phyloP scores from a whole-genome alignment of 169 alveolate genomes.

The Plasmodium malariae region DNA sequence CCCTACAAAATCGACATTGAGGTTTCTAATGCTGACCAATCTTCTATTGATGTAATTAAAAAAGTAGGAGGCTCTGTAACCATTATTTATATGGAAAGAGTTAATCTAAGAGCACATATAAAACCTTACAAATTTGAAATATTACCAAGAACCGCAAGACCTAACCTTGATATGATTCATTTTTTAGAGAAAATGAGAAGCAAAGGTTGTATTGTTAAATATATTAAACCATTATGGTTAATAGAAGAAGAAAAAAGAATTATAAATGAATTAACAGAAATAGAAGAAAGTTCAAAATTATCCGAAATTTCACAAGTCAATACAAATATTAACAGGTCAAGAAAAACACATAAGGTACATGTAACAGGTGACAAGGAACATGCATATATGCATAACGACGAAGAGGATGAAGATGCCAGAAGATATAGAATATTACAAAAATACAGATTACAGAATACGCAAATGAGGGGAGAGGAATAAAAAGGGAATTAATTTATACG shows the following conservation, averaged over 20 bases:
- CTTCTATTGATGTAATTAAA: slow-evolving; percentile 89
- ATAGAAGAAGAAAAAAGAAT: slow-evolving; percentile 87
- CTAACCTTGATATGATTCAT: slow-evolving; percentile 86
- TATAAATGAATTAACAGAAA: slow-evolving; percentile 84
- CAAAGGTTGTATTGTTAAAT: slow-evolving; percentile 88
- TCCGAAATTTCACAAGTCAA: background rate
- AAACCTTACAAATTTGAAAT: slow-evolving; percentile 90
- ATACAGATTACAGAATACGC: slow-evolving; percentile 45
- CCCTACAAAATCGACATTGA: slow-evolving; percentile 92
- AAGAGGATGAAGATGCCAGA: slow-evolving; percentile 8
- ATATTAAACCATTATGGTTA: slow-evolving; percentile 93
- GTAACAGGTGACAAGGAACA: background rate
- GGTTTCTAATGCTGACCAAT: slow-evolving; percentile 92
- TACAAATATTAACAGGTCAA: too few relatives aligned
- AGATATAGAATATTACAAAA: slow-evolving; percentile 23
- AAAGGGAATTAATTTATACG: too few relatives aligned
- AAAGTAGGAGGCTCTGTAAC: slow-evolving; percentile 91
- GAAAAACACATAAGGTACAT: background rate
- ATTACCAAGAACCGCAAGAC: slow-evolving; percentile 90
- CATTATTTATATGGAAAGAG: slow-evolving; percentile 88
- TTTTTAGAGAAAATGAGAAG: slow-evolving; percentile 90
- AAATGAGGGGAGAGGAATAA: background rate
- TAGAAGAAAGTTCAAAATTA: slow-evolving; percentile 81
- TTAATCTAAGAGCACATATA: slow-evolving; percentile 88
- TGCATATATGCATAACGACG: background rate